Base-by-base conservation (phyloP, 2,329 filamentous ascomycete genomes). In the Aspergillaceae sp. region DNA sequence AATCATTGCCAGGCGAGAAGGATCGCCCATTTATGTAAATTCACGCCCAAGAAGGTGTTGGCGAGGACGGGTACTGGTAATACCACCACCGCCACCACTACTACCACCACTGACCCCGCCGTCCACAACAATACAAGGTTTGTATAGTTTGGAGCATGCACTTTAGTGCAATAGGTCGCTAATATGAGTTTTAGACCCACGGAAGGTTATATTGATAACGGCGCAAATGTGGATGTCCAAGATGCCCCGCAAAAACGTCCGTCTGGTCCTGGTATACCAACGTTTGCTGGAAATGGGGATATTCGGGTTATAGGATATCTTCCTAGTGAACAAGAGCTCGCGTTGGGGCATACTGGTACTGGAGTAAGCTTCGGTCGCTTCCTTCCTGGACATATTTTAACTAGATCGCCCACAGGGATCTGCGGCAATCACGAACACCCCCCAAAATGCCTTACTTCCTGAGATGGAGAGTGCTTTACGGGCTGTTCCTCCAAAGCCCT, bases 1-100 rank as follows among this genome's bases (percentile, higher is more conserved):
- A 73, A 74, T 49, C 72, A 75, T 51, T 76, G 73, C 51, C 66
- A 71, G 50, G 59, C 68, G 30, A 63, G 73, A 51, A 70, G 68
- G 47, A 70, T 75, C 1, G 66, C 73, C 30, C 73, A 75, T 59
- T 56, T 74, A 3, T 76, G 73, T 54, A 67, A 70, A 45, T 75
- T 74, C 53, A 55, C 60, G 0, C 54, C 57, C 28, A 71, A 66
- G 46, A 68, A 63, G 28, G 41, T 51, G 8, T 28, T 46, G 28
- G 2, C 19, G 19, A 51, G 46, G 27, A 29, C 38, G 33, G 11
- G 36, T 28, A 11, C 36, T 9, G 30, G 41, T n/a, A 52, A 45
- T 8, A 7, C 11, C 41, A 8, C 38, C 40, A 26, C 28, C 33
- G 29, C 27, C 10, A 5, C n/a, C 11, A 29, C 28, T n/a, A 10